Evolutionary conservation across 768 basidiomycete species (phyloP), one percentile per base, ranked within the genome.

Genomic region (Sarcodon sp.): DNA sequence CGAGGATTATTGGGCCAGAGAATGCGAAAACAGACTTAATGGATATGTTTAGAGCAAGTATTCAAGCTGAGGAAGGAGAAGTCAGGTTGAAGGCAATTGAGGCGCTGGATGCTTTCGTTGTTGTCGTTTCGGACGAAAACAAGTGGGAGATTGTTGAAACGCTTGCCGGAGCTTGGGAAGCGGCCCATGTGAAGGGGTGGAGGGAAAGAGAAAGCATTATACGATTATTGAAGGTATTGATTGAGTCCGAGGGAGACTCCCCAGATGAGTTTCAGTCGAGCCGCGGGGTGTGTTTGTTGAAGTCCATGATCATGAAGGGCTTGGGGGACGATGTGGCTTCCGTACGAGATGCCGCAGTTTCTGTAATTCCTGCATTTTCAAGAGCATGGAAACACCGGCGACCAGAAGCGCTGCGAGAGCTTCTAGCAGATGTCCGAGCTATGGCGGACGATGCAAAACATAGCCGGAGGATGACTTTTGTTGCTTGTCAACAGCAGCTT

Each of bases 311-410:
- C 48, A 64, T 65, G 50, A 69, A 66, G 49, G 87, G 80, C 0
- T 65, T 94, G 37, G 74, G 77, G 52, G 93, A 96, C 57, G 67
- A 65, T 13, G 87, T 88, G 47, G 83, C 89, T n/a, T 80, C 84
- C 34, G 90, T 98, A 4, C 69, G 93, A 47, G 86, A 89, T 57
- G 75, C 79, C 35, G 86, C 83, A 1, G 72, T 88, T 18, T 59
- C 64, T 35, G 67, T 68, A 55, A 87, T 55, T 12, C 50, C 54
- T 21, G 12, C 47, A 49, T 57, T 51, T 16, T 33, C 54, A 39
- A 44, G 36, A 48, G 51, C 50, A 46, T 54, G 57, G 59, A 50
- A 44, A 38, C 35, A 43, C 12, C 8, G 35, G 11, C 51, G 37
- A 10, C 34, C 56, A 43, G 18, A 37, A 31, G 45, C 50, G 15